These are phyloP conservation scores for Dothiorella sarmentorum DNA, from an alignment of 2,329 filamentous ascomycete species.

Conservation along the genomic window DNA sequence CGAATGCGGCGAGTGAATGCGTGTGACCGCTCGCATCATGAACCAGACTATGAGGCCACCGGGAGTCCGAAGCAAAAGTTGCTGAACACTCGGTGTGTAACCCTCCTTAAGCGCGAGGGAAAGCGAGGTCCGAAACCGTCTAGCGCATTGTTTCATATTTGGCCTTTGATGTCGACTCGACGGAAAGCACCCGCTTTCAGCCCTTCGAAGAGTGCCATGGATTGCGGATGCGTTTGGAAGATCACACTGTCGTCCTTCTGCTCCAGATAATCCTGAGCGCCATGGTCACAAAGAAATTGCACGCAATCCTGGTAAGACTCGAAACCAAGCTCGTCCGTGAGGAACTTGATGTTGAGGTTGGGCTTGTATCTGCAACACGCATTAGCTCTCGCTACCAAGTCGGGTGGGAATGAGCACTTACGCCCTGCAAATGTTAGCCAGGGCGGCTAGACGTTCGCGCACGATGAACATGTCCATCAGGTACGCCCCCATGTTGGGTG, in stretches of 20 bases:
- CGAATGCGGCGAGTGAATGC: background rate
- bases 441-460: constrained; percentile 83
- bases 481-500: constrained; percentile 95
- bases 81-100: background rate
- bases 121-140: background rate
- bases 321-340: constrained; percentile 94
- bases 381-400: background rate
- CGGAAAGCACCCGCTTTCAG: constrained; percentile 72
- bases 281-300: constrained; percentile 82
- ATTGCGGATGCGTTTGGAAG: constrained; percentile 44
- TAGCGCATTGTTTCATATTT: constrained; percentile 63
- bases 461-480: constrained; percentile 99
- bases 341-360: constrained; percentile 81
- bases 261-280: constrained; percentile 71
- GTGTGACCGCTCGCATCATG: background rate
- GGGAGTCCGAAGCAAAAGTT: background rate
- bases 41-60: background rate
- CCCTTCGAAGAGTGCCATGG: constrained; percentile 62
- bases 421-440: constrained; percentile 93
- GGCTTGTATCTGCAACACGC: constrained; percentile 72
- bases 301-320: constrained; percentile 87
- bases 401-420: constrained; percentile 49
- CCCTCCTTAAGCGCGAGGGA: background rate
- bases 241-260: constrained; percentile 58
- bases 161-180: constrained; percentile 94